Evolutionary conservation across 768 basidiomycete species (phyloP), one percentile per base, ranked within the genome.

Genomic region (Termitomyces sp.): DNA sequence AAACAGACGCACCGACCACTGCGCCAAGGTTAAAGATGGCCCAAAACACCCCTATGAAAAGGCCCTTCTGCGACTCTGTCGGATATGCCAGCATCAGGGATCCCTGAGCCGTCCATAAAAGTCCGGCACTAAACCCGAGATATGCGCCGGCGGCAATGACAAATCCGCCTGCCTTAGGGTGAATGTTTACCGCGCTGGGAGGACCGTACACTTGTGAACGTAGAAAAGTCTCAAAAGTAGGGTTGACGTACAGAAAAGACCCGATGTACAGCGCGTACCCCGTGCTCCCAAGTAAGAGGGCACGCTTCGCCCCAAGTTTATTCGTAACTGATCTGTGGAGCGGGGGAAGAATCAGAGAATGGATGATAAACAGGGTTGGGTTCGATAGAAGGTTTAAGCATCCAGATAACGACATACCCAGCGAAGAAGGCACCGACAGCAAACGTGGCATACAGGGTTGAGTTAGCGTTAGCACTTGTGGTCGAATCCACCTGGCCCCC

Each of bases 61-160:
- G 73, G 15, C 90, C 90, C 67, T 93, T 93, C 66, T 92, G 82
- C 43, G 68, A 64, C 66, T 93, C 90, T 0, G 88, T 90, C 0
- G 90, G 88, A 67, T 93, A 93, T 5, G 88, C 82, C 68, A 94
- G 71, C 84, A 92, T 91, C 56, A 93, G 72, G 16, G 83, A 85
- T n/a, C 89, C 91, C 63, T 93, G 90, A 0, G 89, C 88, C 0
- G 89, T 86, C 91, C 91, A 92, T 7, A 92, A 72, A 41, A 93
- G 64, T 46, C 77, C 78, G 1, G 79, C 90, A 62, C 86, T 89
- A 46, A 90, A 58, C 16, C 91, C 91, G 16, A 91, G 82, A 52
- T 89, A 63, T 36, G 86, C 85, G 18, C 90, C 91, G 3, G 88
- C 77, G 16, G 74, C 80, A 58, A 92, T 82, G 41, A 88, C 82